These are phyloP conservation scores for Colletotrichum echinochloae DNA, from an alignment of 2,329 filamentous ascomycete genomes.

Conservation along the genomic window DNA sequence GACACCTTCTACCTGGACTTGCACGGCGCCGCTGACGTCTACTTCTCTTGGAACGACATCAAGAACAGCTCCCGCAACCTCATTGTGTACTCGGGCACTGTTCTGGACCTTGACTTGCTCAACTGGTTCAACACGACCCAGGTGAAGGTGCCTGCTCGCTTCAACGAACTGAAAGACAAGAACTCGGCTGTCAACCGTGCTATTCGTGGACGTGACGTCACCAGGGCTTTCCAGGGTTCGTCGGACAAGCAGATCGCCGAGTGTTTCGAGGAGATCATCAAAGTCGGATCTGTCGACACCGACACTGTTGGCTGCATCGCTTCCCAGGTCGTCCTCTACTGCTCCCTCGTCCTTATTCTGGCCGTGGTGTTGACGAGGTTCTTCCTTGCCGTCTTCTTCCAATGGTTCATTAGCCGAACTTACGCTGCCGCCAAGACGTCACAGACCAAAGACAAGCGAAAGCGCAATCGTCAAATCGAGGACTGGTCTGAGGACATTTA, in stretches of 20 bases:
- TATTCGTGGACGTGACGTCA: conserved; percentile 88
- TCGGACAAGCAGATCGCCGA: conserved; percentile 84
- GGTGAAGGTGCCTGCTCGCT: conserved; percentile 79
- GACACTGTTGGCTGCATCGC: conserved; percentile 98
- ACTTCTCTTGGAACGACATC: conserved; percentile 95
- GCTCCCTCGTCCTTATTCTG: conserved; percentile 91
- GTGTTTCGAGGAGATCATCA: conserved; percentile 93
- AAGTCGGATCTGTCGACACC: conserved; percentile 94
- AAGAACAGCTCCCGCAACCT: conserved; percentile 90
- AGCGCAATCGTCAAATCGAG: conserved; percentile 92
- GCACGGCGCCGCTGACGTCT: conserved; percentile 82
- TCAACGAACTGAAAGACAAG: conserved; percentile 82
- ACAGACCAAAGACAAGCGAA: conserved; percentile 82
- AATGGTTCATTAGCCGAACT: conserved; percentile 92
- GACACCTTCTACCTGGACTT: conserved; percentile 80
- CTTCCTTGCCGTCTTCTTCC: conserved; percentile 87
- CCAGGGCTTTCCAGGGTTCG: conserved; percentile 83
- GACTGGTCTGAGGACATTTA: conserved; percentile 99
- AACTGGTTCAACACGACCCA: conserved; percentile 89
- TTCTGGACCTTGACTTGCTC: conserved; percentile 89
- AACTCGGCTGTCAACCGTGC: conserved; percentile 68
- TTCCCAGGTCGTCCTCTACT: conserved; percentile 95
- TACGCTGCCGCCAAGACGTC: conserved; percentile 90
- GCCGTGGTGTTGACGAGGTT: conserved; percentile 90
- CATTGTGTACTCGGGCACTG: conserved; percentile 93